phyloP scores from a whole-genome alignment of 495 filamentous ascomycete genomes.

The Bacidia rubella region DNA sequence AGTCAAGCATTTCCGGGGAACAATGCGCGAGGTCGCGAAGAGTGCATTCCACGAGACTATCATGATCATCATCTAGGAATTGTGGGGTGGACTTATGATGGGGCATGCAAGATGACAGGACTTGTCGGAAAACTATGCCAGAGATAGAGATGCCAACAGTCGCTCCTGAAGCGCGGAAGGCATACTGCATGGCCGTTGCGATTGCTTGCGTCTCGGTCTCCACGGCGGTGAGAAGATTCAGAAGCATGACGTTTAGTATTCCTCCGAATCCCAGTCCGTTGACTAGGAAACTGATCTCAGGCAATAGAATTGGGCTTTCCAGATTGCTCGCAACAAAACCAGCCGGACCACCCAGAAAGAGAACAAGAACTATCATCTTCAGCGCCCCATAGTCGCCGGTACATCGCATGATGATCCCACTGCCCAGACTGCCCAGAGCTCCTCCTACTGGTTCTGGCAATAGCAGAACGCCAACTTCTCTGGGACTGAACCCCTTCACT shows the following conservation, averaged over 20 bases:
- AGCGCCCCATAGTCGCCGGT: conserved; percentile 60
- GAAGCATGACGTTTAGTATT: conserved; percentile 65
- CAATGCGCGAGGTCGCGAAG: no score
- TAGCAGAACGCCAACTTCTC: conserved; percentile 55
- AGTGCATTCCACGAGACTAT: no score
- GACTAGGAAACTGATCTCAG: conserved; percentile 55
- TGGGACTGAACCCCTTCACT: conserved; percentile 55
- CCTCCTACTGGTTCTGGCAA: conserved; percentile 54
- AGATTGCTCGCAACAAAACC: conserved; percentile 27
- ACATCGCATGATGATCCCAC: conserved; percentile 61
- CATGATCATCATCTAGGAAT: no score
- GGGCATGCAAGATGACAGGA: no score
- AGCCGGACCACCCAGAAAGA: conserved; percentile 35
- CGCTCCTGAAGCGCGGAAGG: conserved; percentile 67
- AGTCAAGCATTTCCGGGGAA: no score
- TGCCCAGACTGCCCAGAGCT: conserved; percentile 54
- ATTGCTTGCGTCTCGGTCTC: conserved; percentile 74
- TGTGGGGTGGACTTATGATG: no score
- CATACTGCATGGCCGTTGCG: conserved; percentile 70
- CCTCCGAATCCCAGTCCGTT: conserved; percentile 60
- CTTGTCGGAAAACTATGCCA: conserved; percentile 68
- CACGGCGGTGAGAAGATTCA: conserved; percentile 69
- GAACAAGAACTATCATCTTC: conserved; percentile 35
- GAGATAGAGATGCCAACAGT: conserved; percentile 74
- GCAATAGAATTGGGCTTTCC: conserved; percentile 41